Conservation (phyloP, 768 basidiomycete genomes). For the Stropharia rugosoannulata region DNA sequence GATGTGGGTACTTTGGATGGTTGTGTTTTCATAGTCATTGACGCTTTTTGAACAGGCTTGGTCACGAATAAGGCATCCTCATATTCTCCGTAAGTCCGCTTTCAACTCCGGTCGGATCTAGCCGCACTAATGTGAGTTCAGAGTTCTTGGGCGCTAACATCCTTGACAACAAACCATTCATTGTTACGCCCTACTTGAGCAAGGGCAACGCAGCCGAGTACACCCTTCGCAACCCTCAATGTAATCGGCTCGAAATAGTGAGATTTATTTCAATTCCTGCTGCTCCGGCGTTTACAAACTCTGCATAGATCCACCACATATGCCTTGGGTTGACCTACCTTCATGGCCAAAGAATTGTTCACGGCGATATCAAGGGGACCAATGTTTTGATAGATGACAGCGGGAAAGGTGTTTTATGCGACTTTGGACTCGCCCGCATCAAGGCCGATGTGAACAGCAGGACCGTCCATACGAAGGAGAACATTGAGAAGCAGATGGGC, state of each 20-base stretch:
- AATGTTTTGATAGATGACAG: constrained; percentile 25
- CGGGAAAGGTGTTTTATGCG: constrained; percentile 21
- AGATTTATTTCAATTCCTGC: background rate
- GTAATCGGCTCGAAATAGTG: constrained; percentile 20
- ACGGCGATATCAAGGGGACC: constrained; percentile 28
- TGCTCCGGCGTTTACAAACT: background rate
- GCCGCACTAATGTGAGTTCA: background rate
- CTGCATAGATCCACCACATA: constrained; percentile 19
- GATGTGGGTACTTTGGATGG: background rate
- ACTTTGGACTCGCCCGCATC: constrained; percentile 26
- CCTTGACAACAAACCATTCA: constrained; percentile 23
- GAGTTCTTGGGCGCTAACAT: constrained; percentile 26
- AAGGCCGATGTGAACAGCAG: constrained; percentile 22
- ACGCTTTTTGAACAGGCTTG: constrained; percentile 11
- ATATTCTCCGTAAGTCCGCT: constrained; percentile 19
- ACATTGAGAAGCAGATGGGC: constrained; percentile 7
- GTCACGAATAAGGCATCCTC: constrained; percentile 19
- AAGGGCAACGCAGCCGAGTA: constrained; percentile 21
- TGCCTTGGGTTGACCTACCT: constrained; percentile 23
- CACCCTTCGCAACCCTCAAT: constrained; percentile 14
- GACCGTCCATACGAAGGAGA: background rate
- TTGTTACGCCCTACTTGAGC: constrained; percentile 23
- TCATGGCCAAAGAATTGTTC: constrained; percentile 23
- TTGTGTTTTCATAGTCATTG: background rate
- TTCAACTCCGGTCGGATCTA: background rate